phyloP scores from a whole-genome alignment of 2,329 filamentous ascomycete species.

The Rutstroemia sp. region DNA sequence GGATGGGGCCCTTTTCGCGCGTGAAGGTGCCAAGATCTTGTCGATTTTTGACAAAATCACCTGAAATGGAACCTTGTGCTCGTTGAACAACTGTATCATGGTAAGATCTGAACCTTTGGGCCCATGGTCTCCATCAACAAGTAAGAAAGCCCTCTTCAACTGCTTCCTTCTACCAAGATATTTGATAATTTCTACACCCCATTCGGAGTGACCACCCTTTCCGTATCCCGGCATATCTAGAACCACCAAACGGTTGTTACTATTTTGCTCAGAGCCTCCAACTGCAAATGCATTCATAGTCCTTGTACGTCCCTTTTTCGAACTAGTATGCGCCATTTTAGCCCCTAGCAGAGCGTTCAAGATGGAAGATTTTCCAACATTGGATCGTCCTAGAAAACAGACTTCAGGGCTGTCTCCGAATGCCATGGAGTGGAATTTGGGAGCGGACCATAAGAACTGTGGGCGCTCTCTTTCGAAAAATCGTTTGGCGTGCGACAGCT shows the following conservation, averaged over 20 bases:
- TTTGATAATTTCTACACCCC: constrained; percentile 62
- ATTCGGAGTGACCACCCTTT: constrained; percentile 50
- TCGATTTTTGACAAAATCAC: constrained; percentile 62
- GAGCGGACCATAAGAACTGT: constrained; percentile 51
- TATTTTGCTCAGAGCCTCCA: constrained; percentile 32
- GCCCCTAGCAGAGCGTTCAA: constrained; percentile 55
- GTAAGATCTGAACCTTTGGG: constrained; percentile 52
- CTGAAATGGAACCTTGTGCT: constrained; percentile 54
- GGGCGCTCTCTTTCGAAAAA: constrained; percentile 42
- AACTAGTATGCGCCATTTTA: constrained; percentile 46
- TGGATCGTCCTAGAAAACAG: constrained; percentile 58
- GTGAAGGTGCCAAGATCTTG: constrained; percentile 37
- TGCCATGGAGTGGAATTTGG: constrained; percentile 53
- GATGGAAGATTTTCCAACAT: constrained; percentile 62
- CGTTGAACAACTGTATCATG: constrained; percentile 47
- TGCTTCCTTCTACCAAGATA: constrained; percentile 56
- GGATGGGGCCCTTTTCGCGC: constrained; percentile 25
- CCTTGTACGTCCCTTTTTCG: constrained; percentile 53
- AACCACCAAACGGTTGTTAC: constrained; percentile 40
- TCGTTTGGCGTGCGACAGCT: constrained; percentile 38
- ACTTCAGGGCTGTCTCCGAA: constrained; percentile 34
- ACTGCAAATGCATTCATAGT: constrained; percentile 62
- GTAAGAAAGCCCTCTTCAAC: constrained; percentile 50
- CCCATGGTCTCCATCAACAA: constrained; percentile 57
- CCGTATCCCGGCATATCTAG: constrained; percentile 70